These are phyloP conservation scores for Singerocomus inundabilis DNA, from an alignment of 1,284 basidiomycete genomes.

Conservation along the genomic window DNA sequence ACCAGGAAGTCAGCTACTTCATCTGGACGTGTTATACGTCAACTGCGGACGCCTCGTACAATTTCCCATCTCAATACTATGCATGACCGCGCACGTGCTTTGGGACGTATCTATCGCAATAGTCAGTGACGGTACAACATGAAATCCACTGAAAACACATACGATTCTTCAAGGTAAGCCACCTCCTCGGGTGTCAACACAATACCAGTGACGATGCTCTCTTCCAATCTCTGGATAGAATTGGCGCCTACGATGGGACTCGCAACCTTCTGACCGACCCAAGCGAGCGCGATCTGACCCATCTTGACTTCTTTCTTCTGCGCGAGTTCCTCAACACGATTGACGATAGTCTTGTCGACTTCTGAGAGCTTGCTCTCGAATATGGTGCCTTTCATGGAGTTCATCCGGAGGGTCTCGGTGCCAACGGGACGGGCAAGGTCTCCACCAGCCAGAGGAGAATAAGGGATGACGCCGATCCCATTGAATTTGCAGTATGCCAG, in stretches of 20 bases:
- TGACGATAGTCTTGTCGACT: constrained; percentile 38
- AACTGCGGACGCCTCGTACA: too few species aligned
- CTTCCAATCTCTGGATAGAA: constrained; percentile 24
- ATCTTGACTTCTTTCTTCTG: constrained; percentile 39
- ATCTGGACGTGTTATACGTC: too few species aligned
- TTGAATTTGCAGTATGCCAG: constrained; percentile 44
- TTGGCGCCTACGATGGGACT: constrained; percentile 40
- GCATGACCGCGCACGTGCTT: too few species aligned
- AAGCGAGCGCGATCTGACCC: constrained; percentile 43
- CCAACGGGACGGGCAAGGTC: constrained; percentile 40
- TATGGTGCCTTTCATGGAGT: constrained; percentile 25
- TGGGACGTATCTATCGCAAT: too few species aligned
- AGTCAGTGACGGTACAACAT: too few species aligned
- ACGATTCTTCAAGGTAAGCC: constrained; percentile 32
- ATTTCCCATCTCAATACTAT: too few species aligned
- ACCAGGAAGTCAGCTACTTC: too few species aligned
- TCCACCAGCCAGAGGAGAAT: constrained; percentile 40
- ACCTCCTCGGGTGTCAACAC: constrained; percentile 28
- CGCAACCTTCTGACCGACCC: constrained; percentile 37
- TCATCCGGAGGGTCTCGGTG: constrained; percentile 26
- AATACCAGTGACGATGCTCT: constrained; percentile 21
- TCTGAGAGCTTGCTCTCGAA: constrained; percentile 31
- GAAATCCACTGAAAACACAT: constrained; percentile 3
- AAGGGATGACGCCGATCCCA: constrained; percentile 47
- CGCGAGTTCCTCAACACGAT: constrained; percentile 42